These are phyloP conservation scores for Claviceps fusiformis DNA, from an alignment of 2,329 filamentous ascomycete species.

Conservation along the genomic window DNA sequence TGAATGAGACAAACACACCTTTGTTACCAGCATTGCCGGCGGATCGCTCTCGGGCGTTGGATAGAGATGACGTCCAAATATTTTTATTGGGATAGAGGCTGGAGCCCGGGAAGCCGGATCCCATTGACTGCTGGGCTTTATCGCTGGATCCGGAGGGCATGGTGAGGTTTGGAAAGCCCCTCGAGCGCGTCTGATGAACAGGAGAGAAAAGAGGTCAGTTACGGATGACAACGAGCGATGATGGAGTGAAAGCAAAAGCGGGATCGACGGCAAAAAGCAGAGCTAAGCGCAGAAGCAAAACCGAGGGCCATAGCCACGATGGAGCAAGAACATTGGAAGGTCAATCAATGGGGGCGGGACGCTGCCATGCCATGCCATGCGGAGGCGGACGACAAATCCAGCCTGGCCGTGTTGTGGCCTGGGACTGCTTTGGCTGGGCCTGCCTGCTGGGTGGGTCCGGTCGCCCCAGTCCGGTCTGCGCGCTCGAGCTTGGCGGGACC, in stretches of 20 bases:
- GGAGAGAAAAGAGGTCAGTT: constrained; percentile 10
- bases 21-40: constrained; percentile 21
- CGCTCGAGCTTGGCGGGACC: not conserved
- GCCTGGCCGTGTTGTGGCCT: not conserved
- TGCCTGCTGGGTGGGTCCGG: too few relatives aligned
- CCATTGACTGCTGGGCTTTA: constrained; percentile 21
- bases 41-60: constrained; percentile 28
- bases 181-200: constrained; percentile 20
- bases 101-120: constrained; percentile 24
- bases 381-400: not conserved
- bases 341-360: constrained; percentile 4
- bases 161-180: constrained; percentile 24
- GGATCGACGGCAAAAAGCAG: constrained; percentile 8
- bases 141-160: constrained; percentile 21
- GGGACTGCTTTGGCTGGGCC: too few relatives aligned
- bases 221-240: constrained; percentile 2
- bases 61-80: constrained; percentile 27
- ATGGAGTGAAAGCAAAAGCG: constrained; percentile 3
- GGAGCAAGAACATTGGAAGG: not conserved
- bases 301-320: not conserved
- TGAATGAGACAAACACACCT: constrained; percentile 26
- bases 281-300: constrained; percentile 3
- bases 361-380: not conserved
- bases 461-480: not conserved
- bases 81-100: constrained; percentile 22